These are phyloP conservation scores for Cercospora brassicicola DNA, from an alignment of 2,329 filamentous ascomycete genomes.

Conservation along the genomic window DNA sequence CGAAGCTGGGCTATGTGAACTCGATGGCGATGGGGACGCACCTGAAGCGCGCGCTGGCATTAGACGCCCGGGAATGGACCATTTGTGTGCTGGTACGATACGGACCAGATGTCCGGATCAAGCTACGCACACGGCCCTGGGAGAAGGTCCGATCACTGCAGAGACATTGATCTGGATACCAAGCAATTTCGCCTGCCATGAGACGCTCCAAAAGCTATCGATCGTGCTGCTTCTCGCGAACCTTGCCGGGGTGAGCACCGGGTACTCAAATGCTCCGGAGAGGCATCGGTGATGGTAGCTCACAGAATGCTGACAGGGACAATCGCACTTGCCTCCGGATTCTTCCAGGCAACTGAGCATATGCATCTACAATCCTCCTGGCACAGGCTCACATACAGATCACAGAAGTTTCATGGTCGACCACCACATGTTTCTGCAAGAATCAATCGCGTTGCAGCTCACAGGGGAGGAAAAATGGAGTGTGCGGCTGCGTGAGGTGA, in stretches of 20 bases:
- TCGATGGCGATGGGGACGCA: too few relatives aligned
- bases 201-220: background rate
- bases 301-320: background rate
- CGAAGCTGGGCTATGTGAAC: too few relatives aligned
- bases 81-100: too few relatives aligned
- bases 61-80: too few relatives aligned
- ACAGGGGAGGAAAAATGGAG: background rate
- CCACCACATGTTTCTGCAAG: background rate
- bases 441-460: background rate
- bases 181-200: background rate
- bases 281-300: background rate
- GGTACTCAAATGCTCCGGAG: background rate
- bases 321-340: background rate
- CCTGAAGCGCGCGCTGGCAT: too few relatives aligned
- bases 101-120: too few relatives aligned
- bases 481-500: background rate
- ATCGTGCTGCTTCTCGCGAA: background rate
- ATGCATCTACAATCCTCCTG: background rate
- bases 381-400: background rate
- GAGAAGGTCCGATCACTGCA: too few relatives aligned
- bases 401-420: background rate
- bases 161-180: background rate
- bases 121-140: too few relatives aligned
- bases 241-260: background rate
- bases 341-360: background rate